Evolutionary conservation across 1,284 basidiomycete species (phyloP), one percentile per base, ranked within the genome.

Genomic region (Xerocomus nothofagi): DNA sequence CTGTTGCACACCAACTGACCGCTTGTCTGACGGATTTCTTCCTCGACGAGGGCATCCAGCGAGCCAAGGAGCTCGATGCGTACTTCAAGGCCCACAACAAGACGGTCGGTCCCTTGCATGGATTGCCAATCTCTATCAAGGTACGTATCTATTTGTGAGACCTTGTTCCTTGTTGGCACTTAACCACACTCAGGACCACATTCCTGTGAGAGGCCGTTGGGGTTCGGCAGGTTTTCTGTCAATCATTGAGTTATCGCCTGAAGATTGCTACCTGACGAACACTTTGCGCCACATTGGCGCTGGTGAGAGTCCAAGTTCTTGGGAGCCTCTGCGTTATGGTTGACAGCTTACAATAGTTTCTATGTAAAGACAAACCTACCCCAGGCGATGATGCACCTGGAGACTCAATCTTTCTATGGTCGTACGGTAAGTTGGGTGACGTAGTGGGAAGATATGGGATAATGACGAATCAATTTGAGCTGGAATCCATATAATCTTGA

Each of bases 341-440:
- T 49, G 43, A 53, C 20, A 15, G 12, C 6, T 36, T 14, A 10
- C 18, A 60, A 0, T 62, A 56, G 73, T 79, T 11, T 76, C 48
- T 79, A 75, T 55, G 72, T 72, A 32, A 76, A 76, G 57, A 79
- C 77, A 3, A 76, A 77, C 43, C 69, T 72, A 43, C 74, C 75
- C 1, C 75, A 76, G 51, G 58, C 66, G 1, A 55, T 77, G 31
- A 67, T 74, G 63, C 69, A 70, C 18, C 48, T 75, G 49, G 67
- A 71, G 59, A 63, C 53, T 14, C 53, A 53, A 38, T 71, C 69
- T 9, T 67, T 76, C 45, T 77, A 71, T 54, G 76, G 77, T 23
- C 70, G 72, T 37, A 76, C 74, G 3, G 62, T 64, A 24, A 11
- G 53, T 49, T 24, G 18, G 15, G 10, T 8, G n/a, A 15, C 29